Evolutionary conservation across 2,329 filamentous ascomycete species (phyloP).

Genomic region (Ophioceras dolichostomum): DNA sequence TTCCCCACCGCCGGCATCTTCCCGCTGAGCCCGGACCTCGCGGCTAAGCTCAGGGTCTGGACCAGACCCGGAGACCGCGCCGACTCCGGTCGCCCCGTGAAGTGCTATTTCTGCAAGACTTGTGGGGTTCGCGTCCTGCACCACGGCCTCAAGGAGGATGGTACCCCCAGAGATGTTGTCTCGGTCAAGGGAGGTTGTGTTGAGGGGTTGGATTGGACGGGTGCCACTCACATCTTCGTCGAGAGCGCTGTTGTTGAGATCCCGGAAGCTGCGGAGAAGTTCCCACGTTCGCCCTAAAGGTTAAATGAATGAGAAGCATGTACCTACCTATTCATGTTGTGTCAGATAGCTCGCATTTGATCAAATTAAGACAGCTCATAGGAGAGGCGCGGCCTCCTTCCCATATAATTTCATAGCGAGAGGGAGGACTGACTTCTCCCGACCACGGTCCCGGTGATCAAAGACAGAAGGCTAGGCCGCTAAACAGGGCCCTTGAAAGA

Average conservation of each 20-base stretch:
- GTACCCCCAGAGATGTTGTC: constrained; percentile 21
- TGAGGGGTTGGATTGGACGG: constrained; percentile 25
- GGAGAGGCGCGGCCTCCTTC: too few species aligned
- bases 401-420: too few species aligned
- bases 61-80: constrained; percentile 3
- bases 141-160: constrained; percentile 23
- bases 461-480: too few species aligned
- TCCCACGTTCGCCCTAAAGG: constrained; percentile 6
- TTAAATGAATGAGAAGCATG: too few species aligned
- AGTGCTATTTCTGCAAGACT: constrained; percentile 15
- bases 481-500: too few species aligned
- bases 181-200: constrained; percentile 34
- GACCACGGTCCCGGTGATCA: too few species aligned
- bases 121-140: constrained; percentile 35
- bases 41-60: constrained; percentile 3
- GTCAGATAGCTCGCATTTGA: too few species aligned
- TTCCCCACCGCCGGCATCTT: constrained; percentile 5
- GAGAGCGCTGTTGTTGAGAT: constrained; percentile 30
- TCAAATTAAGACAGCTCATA: too few species aligned
- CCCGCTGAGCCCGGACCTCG: constrained; percentile 3
- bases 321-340: too few species aligned
- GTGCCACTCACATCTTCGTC: constrained; percentile 31
- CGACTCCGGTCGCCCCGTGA: constrained; percentile 6
- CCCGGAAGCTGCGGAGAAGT: constrained; percentile 17
- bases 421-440: too few species aligned